Conservation (phyloP, 768 basidiomycete genomes). For the Tricholoma flavovirens region DNA sequence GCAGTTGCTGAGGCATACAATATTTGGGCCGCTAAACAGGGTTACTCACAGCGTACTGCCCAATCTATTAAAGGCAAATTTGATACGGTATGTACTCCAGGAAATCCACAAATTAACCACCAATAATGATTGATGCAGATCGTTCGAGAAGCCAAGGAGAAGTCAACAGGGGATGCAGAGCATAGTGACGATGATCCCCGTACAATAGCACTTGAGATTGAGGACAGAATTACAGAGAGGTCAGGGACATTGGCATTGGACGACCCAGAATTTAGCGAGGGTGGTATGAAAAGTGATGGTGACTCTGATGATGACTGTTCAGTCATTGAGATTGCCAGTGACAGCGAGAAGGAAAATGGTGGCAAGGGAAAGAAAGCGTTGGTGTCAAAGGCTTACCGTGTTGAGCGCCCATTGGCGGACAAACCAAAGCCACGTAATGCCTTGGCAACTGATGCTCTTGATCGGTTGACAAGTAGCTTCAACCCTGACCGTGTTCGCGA, state of each 20-base stretch:
- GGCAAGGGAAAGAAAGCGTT: background rate
- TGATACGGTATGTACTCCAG: constrained; percentile 3
- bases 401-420: background rate
- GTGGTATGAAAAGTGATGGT: background rate
- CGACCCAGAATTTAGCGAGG: background rate
- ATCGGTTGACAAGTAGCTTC: constrained; percentile 4
- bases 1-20: background rate
- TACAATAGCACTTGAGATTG: background rate
- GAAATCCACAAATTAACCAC: too few species aligned
- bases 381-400: constrained; percentile 4
- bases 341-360: background rate
- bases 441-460: constrained; percentile 3
- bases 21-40: background rate
- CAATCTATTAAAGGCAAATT: constrained; percentile 6
- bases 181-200: background rate
- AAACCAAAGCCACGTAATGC: background rate
- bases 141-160: background rate
- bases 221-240: background rate
- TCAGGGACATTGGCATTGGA: background rate
- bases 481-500: constrained; percentile 1
- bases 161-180: background rate
- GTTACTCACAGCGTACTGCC: background rate
- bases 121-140: too few species aligned
- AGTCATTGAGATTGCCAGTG: constrained; percentile 1
- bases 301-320: background rate